Conservation (phyloP, 2,329 filamentous ascomycete genomes). For the Tolypocladium endophyticum region DNA sequence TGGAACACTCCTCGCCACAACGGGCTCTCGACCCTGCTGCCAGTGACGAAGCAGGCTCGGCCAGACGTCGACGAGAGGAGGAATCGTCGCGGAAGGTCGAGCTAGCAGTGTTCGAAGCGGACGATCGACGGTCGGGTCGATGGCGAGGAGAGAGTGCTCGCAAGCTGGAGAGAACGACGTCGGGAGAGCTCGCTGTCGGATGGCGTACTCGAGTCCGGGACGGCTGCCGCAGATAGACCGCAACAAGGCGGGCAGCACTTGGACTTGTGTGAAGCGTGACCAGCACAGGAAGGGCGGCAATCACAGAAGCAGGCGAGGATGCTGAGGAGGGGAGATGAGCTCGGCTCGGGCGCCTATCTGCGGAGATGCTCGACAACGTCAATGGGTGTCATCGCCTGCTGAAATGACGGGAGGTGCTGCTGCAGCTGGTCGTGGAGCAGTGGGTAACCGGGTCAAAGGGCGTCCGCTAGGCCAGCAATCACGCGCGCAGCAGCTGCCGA, state of each 20-base stretch:
- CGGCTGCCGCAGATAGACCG: neutral
- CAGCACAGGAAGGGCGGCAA: neutral
- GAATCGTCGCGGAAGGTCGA: neutral
- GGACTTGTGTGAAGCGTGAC: neutral
- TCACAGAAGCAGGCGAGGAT: neutral
- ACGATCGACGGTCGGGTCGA: neutral
- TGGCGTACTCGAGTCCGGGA: neutral
- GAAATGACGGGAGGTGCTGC: neutral
- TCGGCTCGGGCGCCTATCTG: constrained; percentile 1
- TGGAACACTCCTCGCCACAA: neutral
- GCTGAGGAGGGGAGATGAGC: neutral
- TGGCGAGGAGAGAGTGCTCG: neutral
- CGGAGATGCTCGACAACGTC: constrained; percentile 1
- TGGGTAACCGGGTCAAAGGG: neutral
- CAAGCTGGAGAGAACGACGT: neutral
- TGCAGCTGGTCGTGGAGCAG: neutral
- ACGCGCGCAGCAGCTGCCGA: neutral
- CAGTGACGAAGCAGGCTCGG: neutral
- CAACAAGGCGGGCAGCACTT: neutral
- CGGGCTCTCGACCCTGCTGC: neutral
- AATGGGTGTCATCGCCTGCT: neutral
- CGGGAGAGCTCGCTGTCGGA: neutral
- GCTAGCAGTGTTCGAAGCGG: neutral
- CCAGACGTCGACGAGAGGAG: neutral
- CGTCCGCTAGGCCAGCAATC: neutral